Evolutionary conservation across 192 early-diverging fungal species (phyloP).

Genomic region (Podila minutissima): DNA sequence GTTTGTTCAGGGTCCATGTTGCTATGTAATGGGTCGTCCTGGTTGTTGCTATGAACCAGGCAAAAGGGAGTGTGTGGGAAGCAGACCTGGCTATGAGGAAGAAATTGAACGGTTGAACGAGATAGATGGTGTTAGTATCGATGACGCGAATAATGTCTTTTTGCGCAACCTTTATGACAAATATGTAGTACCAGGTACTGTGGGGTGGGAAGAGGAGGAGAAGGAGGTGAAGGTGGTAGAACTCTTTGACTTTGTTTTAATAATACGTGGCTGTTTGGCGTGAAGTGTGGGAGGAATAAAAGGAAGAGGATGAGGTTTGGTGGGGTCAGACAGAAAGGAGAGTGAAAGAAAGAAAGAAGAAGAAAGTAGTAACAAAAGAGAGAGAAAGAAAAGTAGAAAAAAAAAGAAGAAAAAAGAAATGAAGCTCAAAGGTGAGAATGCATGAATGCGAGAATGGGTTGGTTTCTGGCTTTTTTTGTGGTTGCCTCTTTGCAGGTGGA

Average conservation of each 20-base stretch:
- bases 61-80: background rate
- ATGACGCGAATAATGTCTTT: too few relatives aligned
- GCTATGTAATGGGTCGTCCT: constrained; percentile 21
- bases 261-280: background rate
- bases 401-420: background rate
- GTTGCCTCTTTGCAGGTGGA: background rate
- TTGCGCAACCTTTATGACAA: too few relatives aligned
- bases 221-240: background rate
- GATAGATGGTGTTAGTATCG: too few relatives aligned
- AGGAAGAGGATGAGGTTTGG: background rate
- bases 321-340: background rate
- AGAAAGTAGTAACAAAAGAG: background rate
- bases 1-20: background rate
- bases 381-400: background rate
- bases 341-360: background rate
- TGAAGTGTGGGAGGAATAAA: background rate
- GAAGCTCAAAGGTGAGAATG: background rate
- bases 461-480: background rate
- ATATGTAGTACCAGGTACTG: background rate
- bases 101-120: background rate
- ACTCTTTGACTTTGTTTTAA: background rate
- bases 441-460: background rate
- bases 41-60: background rate
- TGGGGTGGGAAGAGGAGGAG: background rate
- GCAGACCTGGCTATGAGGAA: background rate